Evolutionary conservation across 2,329 filamentous ascomycete species (phyloP).

Genomic region (Sporothrix pseudoabietina): DNA sequence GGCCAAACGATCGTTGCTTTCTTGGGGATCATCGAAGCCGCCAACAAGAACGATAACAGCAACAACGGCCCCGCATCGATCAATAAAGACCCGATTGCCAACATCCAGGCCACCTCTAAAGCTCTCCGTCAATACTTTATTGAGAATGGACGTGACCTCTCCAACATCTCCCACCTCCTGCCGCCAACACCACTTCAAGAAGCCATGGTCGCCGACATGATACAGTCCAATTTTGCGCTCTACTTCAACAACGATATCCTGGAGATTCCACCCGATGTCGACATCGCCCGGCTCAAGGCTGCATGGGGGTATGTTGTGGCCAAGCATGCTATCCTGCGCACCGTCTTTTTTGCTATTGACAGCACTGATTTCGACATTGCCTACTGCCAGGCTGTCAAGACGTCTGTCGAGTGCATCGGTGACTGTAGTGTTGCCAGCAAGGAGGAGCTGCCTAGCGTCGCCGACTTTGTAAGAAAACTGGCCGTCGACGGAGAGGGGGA

Average conservation of each 20-base stretch:
- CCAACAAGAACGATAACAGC: not conserved
- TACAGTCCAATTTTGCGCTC: conserved; percentile 68
- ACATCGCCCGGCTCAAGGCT: conserved; percentile 57
- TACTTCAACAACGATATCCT: conserved; percentile 89
- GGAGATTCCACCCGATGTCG: conserved; percentile 56
- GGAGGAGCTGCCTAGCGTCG: conserved; percentile 44
- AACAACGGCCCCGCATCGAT: not conserved
- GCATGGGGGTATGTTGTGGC: conserved; percentile 66
- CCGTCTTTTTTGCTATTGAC: conserved; percentile 68
- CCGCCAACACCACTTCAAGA: conserved; percentile 85
- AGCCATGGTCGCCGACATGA: conserved; percentile 80
- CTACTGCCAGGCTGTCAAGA: conserved; percentile 54
- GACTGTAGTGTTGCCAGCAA: conserved; percentile 37
- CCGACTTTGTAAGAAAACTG: conserved; percentile 42
- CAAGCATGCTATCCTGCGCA: conserved; percentile 71
- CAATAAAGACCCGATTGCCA: not conserved
- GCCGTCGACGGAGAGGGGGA: conserved; percentile 46
- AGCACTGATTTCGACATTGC: conserved; percentile 57
- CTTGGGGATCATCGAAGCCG: conserved; percentile 38
- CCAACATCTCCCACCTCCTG: conserved; percentile 60
- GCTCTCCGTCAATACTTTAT: conserved; percentile 47
- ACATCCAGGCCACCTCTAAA: conserved; percentile 8
- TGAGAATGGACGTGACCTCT: conserved; percentile 42
- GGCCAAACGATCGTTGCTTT: conserved; percentile 69
- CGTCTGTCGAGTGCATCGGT: conserved; percentile 33